Base-by-base conservation (phyloP, 2,329 filamentous ascomycete genomes). In the Helotiales sp. region DNA sequence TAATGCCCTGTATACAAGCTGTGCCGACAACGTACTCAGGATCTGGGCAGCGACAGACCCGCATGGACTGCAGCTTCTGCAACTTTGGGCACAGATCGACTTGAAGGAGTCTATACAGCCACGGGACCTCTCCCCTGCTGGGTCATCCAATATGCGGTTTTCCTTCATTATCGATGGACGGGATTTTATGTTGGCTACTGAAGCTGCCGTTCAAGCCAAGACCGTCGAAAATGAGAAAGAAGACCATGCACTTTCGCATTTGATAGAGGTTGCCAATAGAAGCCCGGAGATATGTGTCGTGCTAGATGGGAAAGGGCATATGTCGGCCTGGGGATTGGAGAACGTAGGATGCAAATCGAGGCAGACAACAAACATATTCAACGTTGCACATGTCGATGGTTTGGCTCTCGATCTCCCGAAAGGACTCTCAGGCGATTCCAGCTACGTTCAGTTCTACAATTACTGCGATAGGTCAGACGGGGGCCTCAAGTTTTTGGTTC, bases 311-410 rank as follows among this genome's bases (percentile, higher is more conserved):
- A 78, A 81, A 48, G 93, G 93, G 1, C 86, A 87, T 63, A 91
- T 98, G 88, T 92, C 90, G 38, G 91, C 91, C 0, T 97, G 93
- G 90, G 93, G 91, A 0, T 76, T 99, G 55, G 93, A 98, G 71
- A 93, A 93, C 68, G 83, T 96, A 19, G 88, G 89, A 33, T 86
- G 84, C 66, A 91, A 87, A 68, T 77, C 80, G 30, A 84, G 83
- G 64, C 84, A 83, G 58, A 79, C 82, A 3, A 80, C 85, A 27
- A 85, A 87, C 61, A 83, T 93, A n/a, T 96, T 95, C 76, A 95
- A 91, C 69, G 87, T 97, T 65, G 86, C 91, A 1, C 90, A 96
- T 68, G 83, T 93, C 25, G 84, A 90, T 67, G 81, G 81, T 1
- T 69, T 75, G 17, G 75, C 81, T 54, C 76, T 86, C 34, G 76